A percentile compares a stretch with the other conserved stretches of the same genome.
These are phyloP conservation scores for Protomyces pachydermus DNA, from an alignment of 1,139 yeast species.

Conservation along the genomic window DNA sequence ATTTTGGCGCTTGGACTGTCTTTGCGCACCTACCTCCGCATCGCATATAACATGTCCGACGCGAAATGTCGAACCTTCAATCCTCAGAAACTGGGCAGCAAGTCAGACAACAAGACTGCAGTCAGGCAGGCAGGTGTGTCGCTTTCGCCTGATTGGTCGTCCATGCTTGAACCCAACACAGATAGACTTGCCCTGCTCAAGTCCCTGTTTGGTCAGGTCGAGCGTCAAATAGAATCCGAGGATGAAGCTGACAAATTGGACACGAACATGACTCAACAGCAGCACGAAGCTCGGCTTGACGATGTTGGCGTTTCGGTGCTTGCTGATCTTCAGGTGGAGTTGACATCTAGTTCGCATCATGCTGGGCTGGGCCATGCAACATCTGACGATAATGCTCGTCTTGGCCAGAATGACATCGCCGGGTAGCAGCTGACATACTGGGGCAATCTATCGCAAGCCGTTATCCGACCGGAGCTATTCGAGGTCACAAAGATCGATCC, in stretches of 20 bases:
- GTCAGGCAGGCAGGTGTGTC: slow-evolving; percentile 5
- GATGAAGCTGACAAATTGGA: neutral
- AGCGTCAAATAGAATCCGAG: neutral
- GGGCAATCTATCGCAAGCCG: too few species aligned
- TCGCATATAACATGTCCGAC: slow-evolving; percentile 23
- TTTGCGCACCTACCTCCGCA: slow-evolving; percentile 20
- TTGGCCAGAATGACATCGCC: too few species aligned
- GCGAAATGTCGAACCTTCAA: slow-evolving; percentile 28
- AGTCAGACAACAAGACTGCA: slow-evolving; percentile 19
- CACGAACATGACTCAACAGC: neutral
- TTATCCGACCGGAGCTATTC: too few species aligned
- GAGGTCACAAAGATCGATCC: too few species aligned
- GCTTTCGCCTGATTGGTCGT: slow-evolving; percentile 7
- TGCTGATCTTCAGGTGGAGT: too few species aligned
- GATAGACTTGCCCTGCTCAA: neutral
- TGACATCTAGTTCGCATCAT: too few species aligned
- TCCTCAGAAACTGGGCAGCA: slow-evolving; percentile 20
- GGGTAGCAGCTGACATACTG: too few species aligned
- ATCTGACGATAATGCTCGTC: too few species aligned
- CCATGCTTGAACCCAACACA: neutral
- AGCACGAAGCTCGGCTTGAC: too few species aligned
- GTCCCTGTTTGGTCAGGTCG: neutral
- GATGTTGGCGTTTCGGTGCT: too few species aligned
- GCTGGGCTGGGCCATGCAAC: too few species aligned
- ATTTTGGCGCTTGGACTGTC: slow-evolving; percentile 8